Evolutionary conservation across 2,329 filamentous ascomycete genomes (phyloP), one percentile per base, ranked within the genome.

Genomic region (Ophiostoma angusticollis): DNA sequence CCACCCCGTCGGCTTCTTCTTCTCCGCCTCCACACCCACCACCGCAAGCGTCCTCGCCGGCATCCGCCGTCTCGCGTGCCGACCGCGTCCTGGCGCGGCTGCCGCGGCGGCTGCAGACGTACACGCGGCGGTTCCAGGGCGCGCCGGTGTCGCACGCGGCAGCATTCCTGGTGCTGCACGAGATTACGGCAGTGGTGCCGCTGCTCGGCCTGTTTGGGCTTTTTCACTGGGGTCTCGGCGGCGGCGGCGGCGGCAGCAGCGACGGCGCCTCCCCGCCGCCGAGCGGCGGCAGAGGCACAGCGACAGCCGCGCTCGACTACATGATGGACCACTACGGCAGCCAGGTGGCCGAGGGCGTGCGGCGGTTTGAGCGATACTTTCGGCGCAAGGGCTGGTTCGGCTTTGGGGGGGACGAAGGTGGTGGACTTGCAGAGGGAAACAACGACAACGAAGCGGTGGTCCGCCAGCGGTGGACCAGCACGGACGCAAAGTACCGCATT

Each of bases 121-220:
- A 86, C 61, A 78, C 83, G 1, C 59, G 64, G 1, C 74, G 76
- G 1, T 72, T 98, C 3, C 74, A 78, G 41, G 68, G 72, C 40
- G 86, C 86, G 1, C 91, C 91, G 0, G 59, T 86, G 31, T 84
- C 84, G 1, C 85, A 95, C 60, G 67, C 93, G 30, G 74, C 80
- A 2, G 79, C 89, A 0, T 98, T 98, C 57, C 65, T 96, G 9
- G 65, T 95, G 28, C 70, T 98, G 0, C 91, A 98, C 63, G 91
- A 98, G 59, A 56, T 95, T 31, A 96, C 91, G 1, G 89, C 91
- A 9, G 63, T 95, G 9, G 58, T 89, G 1, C 89, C 89, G 0
- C 61, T 96, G 0, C 57, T 93, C 28, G 79, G 73, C 0, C 69
- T 96, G 1, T 77, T 83, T 17, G 78, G 70, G 1, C 56, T 75